Percentiles rank a stretch among this genome's conserved stretches.
Conservation (phyloP, 2,329 filamentous ascomycete genomes). For the Pyrenophora seminiperda region DNA sequence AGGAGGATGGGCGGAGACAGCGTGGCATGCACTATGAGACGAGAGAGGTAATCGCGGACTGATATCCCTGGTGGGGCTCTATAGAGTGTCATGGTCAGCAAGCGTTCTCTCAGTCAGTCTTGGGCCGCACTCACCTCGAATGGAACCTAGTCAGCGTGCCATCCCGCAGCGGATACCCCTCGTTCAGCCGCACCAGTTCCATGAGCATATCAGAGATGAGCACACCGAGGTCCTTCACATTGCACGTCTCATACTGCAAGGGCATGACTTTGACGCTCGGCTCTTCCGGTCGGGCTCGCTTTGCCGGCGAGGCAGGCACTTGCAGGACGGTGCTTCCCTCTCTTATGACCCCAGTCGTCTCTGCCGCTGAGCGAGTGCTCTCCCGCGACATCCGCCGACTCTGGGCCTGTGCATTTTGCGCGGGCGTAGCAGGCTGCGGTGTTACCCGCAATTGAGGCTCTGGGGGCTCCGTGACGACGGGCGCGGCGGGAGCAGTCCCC, state of each 20-base stretch:
- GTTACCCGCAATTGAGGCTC: constrained; percentile 44
- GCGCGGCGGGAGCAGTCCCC: constrained; percentile 41
- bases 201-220: constrained; percentile 94
- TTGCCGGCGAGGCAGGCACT: constrained; percentile 35
- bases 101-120: not conserved
- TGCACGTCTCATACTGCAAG: constrained; percentile 77
- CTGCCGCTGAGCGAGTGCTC: constrained; percentile 16
- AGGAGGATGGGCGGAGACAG: constrained; percentile 91
- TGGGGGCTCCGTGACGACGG: constrained; percentile 42
- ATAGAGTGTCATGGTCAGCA: constrained; percentile 14
- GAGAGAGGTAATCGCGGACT: constrained; percentile 89
- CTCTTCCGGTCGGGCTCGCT: constrained; percentile 43
- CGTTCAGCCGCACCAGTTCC: constrained; percentile 92
- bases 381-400: constrained; percentile 17
- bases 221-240: constrained; percentile 83
- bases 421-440: constrained; percentile 35
- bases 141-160: constrained; percentile 93
- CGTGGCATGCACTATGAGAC: constrained; percentile 91
- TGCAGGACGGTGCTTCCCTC: constrained; percentile 24
- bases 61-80: constrained; percentile 86
- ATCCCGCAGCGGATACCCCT: constrained; percentile 80
- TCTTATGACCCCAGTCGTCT: constrained; percentile 20
- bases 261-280: constrained; percentile 66
- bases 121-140: constrained; percentile 68
- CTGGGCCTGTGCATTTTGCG: constrained; percentile 24